Evolutionary conservation across 2,329 filamentous ascomycete species (phyloP).

Genomic region (Aspergillus sp.): DNA sequence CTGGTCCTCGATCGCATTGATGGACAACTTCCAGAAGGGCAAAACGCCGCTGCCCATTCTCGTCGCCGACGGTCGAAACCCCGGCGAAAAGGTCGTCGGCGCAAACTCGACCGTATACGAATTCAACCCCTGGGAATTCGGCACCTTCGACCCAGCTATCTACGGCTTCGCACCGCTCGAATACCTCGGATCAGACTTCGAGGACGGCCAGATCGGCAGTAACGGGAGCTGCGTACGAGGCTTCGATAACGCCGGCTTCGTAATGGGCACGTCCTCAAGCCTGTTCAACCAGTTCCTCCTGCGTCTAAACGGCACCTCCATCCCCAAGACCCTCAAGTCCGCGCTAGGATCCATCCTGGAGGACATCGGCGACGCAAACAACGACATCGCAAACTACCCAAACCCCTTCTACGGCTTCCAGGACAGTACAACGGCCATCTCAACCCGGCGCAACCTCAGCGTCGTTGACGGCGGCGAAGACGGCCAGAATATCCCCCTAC

Average conservation of each 20-base stretch:
- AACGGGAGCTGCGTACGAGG: slow-evolving; percentile 68
- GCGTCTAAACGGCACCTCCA: slow-evolving; percentile 56
- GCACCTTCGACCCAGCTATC: slow-evolving; percentile 71
- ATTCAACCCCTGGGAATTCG: slow-evolving; percentile 78
- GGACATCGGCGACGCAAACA: slow-evolving; percentile 56
- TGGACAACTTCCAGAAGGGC: slow-evolving; percentile 60
- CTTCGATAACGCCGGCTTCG: slow-evolving; percentile 77
- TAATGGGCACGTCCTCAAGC: slow-evolving; percentile 83
- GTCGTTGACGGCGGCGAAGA: slow-evolving; percentile 80
- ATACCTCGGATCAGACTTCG: slow-evolving; percentile 73
- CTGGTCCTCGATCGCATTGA: slow-evolving; percentile 73
- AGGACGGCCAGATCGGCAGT: slow-evolving; percentile 57
- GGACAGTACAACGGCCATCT: slow-evolving; percentile 57
- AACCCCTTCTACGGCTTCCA: slow-evolving; percentile 72
- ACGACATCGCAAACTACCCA: slow-evolving; percentile 74
- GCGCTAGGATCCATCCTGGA: slow-evolving; percentile 55
- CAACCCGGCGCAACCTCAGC: slow-evolving; percentile 54
- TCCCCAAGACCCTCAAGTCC: slow-evolving; percentile 52
- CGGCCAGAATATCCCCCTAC: slow-evolving; percentile 74
- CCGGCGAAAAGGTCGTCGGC: slow-evolving; percentile 61
- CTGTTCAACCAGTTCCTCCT: slow-evolving; percentile 80
- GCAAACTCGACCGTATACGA: slow-evolving; percentile 74
- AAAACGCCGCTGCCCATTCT: slow-evolving; percentile 71
- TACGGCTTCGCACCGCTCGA: slow-evolving; percentile 69
- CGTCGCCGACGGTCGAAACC: slow-evolving; percentile 66